These are phyloP conservation scores for Silybum marianum DNA, from an alignment of 129 eudicot species.

Conservation along the genomic window DNA sequence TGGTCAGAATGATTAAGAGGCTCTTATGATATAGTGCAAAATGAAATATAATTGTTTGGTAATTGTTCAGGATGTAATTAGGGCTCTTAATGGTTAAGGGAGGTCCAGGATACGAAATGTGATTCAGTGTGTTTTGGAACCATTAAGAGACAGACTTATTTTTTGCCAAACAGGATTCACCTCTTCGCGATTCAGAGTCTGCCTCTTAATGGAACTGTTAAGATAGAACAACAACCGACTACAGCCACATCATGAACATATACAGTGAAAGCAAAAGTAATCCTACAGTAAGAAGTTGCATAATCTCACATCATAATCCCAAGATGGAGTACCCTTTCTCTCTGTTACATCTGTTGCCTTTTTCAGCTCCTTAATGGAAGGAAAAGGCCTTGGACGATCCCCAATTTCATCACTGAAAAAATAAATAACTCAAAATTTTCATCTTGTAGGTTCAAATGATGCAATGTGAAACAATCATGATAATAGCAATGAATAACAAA, in stretches of 20 bases:
- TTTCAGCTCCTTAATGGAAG: constrained; percentile 57
- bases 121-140: too few species aligned
- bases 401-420: constrained; percentile 71
- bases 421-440: neutral
- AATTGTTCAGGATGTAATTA: too few species aligned
- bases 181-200: too few species aligned
- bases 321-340: constrained; percentile 57
- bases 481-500: constrained; percentile 27
- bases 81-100: too few species aligned
- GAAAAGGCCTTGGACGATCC: constrained; percentile 69
- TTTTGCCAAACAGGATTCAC: too few species aligned
- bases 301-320: constrained; percentile 85
- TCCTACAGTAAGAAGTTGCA: constrained; percentile 19
- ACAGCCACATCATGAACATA: neutral
- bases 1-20: too few species aligned
- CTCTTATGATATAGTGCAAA: too few species aligned
- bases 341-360: constrained; percentile 61
- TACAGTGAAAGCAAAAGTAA: constrained; percentile 6
- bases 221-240: neutral
- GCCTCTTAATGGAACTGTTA: neutral
- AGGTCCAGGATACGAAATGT: too few species aligned
- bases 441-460: neutral
- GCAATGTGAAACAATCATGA: constrained; percentile 1
- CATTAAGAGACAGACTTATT: too few species aligned
- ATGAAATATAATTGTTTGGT: too few species aligned